phyloP scores from a whole-genome alignment of 2,329 filamentous ascomycete genomes.

The Arthroderma sp. region DNA sequence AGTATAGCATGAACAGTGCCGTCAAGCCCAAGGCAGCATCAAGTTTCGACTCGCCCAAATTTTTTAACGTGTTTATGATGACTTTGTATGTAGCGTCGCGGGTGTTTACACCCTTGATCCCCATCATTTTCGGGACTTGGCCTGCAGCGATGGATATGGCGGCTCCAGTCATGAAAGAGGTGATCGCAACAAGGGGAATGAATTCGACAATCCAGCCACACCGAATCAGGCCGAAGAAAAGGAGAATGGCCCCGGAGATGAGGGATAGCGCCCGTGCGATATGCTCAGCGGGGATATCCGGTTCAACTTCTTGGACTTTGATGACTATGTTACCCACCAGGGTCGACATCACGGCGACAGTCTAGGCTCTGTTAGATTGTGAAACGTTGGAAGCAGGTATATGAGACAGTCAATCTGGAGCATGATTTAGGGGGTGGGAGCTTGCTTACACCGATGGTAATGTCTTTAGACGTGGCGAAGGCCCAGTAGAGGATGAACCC shows the following conservation, averaged over 20 bases:
- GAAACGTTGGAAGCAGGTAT: background rate
- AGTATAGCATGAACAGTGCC: constrained; percentile 42
- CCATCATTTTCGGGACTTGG: constrained; percentile 50
- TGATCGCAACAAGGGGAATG: constrained; percentile 51
- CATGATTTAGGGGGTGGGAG: background rate
- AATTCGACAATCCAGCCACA: constrained; percentile 55
- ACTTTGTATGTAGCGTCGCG: constrained; percentile 38
- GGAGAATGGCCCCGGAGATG: constrained; percentile 49
- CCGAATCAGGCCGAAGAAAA: constrained; percentile 47
- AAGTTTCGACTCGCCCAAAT: constrained; percentile 44
- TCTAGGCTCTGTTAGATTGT: constrained; percentile 21
- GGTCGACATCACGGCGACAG: constrained; percentile 48
- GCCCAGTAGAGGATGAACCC: constrained; percentile 45
- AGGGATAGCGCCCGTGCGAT: constrained; percentile 51
- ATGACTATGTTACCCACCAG: constrained; percentile 52
- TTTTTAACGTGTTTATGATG: constrained; percentile 45
- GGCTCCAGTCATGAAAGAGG: constrained; percentile 53
- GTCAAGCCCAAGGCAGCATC: constrained; percentile 48
- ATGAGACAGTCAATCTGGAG: background rate
- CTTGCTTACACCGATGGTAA: constrained; percentile 7
- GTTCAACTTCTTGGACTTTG: constrained; percentile 33
- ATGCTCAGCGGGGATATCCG: constrained; percentile 40
- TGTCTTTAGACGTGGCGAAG: constrained; percentile 50
- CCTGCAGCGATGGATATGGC: constrained; percentile 53
- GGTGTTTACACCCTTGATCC: constrained; percentile 38